Percentiles rank a stretch among this genome's conserved stretches.
Evolutionary conservation across 208 protist genomes (phyloP).

Genomic region (Acanthamoeba healyi): DNA sequence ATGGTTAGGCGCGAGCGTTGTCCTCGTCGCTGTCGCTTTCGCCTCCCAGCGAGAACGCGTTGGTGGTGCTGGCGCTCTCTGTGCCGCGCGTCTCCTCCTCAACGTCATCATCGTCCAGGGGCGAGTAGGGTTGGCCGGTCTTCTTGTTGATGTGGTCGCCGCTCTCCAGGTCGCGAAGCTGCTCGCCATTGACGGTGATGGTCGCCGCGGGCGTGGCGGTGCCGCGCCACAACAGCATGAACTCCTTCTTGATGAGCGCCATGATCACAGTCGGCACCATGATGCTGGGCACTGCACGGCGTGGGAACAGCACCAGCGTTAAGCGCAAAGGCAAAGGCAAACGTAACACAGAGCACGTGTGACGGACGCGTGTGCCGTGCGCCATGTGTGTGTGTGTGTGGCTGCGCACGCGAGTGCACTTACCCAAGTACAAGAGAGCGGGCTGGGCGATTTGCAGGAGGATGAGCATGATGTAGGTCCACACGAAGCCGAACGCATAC

Average conservation of each 20-base stretch:
- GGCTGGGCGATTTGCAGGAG: slow-evolving; percentile 57
- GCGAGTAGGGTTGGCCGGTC: not conserved
- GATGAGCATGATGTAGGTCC: slow-evolving; percentile 68
- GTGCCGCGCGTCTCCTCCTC: too few relatives aligned
- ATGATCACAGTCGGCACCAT: slow-evolving; percentile 42
- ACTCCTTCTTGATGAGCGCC: slow-evolving; percentile 71
- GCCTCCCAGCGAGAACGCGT: too few relatives aligned
- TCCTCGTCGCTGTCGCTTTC: not conserved
- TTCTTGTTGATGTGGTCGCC: not conserved
- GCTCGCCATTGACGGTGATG: not conserved
- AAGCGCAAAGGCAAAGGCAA: not conserved
- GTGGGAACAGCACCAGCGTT: not conserved
- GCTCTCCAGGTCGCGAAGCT: not conserved
- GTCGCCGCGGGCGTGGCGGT: not conserved
- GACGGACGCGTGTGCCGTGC: too few relatives aligned
- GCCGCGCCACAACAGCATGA: slow-evolving; percentile 69
- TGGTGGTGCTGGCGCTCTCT: too few relatives aligned
- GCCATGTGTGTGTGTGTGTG: too few relatives aligned
- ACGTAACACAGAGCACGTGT: too few relatives aligned
- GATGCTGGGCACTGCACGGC: slow-evolving; percentile 60
- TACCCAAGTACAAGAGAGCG: slow-evolving; percentile 76
- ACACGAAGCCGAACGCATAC: slow-evolving; percentile 68
- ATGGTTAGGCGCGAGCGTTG: not conserved
- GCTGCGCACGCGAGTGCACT: too few relatives aligned
- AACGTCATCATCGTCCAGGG: not conserved